phyloP scores from a whole-genome alignment of 192 early-diverging fungal genomes.

The Kickxella alabastrina region DNA sequence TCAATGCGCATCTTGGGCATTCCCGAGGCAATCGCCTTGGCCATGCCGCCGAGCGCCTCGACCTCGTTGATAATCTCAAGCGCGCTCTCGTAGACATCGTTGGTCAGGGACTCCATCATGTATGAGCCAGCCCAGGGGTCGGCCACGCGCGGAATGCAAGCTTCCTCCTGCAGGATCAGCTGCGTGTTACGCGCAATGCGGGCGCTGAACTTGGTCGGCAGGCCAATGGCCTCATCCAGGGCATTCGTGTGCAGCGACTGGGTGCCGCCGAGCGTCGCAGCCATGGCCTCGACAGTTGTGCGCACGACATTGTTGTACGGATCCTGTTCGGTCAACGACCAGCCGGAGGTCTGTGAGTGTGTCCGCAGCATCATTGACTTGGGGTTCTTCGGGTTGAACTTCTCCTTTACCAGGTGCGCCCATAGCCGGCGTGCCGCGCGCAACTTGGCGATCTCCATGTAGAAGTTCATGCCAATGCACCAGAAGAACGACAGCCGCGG shows the following conservation, averaged over 20 bases:
- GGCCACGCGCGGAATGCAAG: slow-evolving; percentile 81
- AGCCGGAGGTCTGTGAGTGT: slow-evolving; percentile 88
- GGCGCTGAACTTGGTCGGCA: slow-evolving; percentile 79
- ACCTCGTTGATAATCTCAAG: slow-evolving; percentile 71
- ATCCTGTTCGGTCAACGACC: slow-evolving; percentile 89
- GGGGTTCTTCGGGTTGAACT: slow-evolving; percentile 73
- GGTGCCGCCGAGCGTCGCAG: slow-evolving; percentile 85
- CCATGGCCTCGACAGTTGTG: slow-evolving; percentile 88
- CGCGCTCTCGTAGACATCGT: slow-evolving; percentile 70
- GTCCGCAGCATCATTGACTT: slow-evolving; percentile 82
- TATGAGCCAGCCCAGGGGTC: slow-evolving; percentile 92
- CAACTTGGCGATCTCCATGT: slow-evolving; percentile 93
- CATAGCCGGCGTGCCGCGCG: slow-evolving; percentile 83
- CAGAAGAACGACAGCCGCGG: slow-evolving; percentile 91
- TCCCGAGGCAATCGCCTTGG: slow-evolving; percentile 81
- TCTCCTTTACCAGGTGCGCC: slow-evolving; percentile 75
- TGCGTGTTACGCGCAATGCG: slow-evolving; percentile 91
- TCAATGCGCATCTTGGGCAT: slow-evolving; percentile 89
- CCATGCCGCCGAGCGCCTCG: slow-evolving; percentile 85
- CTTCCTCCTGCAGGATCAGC: slow-evolving; percentile 84
- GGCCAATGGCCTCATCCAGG: slow-evolving; percentile 83
- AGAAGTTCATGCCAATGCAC: slow-evolving; percentile 92
- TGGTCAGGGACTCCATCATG: slow-evolving; percentile 90
- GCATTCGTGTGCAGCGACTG: slow-evolving; percentile 94
- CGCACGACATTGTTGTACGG: slow-evolving; percentile 89